Percentiles rank a stretch among this genome's conserved stretches.
phyloP scores from a whole-genome alignment of 176 grass and related monocot species.

The Chloris gayana region DNA sequence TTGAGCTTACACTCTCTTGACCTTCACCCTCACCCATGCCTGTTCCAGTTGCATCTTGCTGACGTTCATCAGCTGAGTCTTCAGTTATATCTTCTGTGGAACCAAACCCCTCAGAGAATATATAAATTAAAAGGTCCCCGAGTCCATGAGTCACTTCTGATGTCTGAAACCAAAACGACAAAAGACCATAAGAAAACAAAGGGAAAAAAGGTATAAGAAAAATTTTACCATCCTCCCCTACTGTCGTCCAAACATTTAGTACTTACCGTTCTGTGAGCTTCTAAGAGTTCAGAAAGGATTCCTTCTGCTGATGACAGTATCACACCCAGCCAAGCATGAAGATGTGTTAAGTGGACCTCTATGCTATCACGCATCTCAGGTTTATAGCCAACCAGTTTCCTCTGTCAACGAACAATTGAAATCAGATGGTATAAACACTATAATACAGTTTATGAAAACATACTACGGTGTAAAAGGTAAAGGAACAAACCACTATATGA shows the following conservation, averaged over 20 bases:
- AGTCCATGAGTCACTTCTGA: conserved; percentile 85
- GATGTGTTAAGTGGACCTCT: conserved; percentile 61
- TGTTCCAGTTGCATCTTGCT: conserved; percentile 82
- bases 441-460: conserved; percentile 29
- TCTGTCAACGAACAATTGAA: conserved; percentile 39
- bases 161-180: conserved; percentile 57
- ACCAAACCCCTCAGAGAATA: conserved; percentile 89
- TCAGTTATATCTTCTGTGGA: conserved; percentile 69
- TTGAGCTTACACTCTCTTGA: conserved; percentile 72
- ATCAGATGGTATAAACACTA: conserved; percentile 21
- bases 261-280: conserved; percentile 69
- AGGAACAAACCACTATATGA: conserved; percentile 56
- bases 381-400: conserved; percentile 47
- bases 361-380: conserved; percentile 53
- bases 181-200: background rate
- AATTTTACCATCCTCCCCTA: background rate
- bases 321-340: conserved; percentile 62
- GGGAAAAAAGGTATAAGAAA: background rate
- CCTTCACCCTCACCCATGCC: conserved; percentile 96
- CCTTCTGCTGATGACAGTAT: conserved; percentile 66
- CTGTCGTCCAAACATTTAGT: conserved; percentile 17
- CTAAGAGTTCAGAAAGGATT: conserved; percentile 84
- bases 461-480: conserved; percentile 8
- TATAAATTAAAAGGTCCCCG: conserved; percentile 67
- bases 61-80: conserved; percentile 52